Evolutionary conservation across 306 rosid species (phyloP), one percentile per base, ranked within the genome.

Genomic region (Prunus davidiana): DNA sequence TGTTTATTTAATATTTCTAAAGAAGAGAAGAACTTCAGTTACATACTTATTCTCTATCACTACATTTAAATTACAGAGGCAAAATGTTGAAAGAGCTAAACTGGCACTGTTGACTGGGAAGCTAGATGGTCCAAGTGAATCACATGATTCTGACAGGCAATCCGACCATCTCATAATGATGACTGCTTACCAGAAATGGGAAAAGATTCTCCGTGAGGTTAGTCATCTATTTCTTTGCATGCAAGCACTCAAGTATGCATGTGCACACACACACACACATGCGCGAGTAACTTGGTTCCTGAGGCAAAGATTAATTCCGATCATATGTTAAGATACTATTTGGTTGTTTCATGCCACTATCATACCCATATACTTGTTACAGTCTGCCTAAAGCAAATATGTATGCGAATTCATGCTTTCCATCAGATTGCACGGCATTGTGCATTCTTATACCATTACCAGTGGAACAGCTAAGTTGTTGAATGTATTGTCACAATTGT

Each of bases 81-180:
- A 94, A 88, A 91, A 86, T 91, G 91, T 90, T 76, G 96, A 91
- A 82, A 87, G 95, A 83, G 97, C 97, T 14, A 94, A 94, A 73
- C 76, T 84, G 67, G 79, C 81, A 30, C 80, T 94, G 79, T 69
- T 94, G 88, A 84, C 82, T 87, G 91, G 89, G 77, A 92, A 86
- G 77, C 79, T 67, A 72, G 89, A 85, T 69, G 91, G 90, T 71
- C 58, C 87, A 51, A 77, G 87, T 71, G 89, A 88, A 72, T 82
- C 86, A 73, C 79, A 76, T 69, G 88, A 89, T 76, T 67, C 71
- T 76, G 88, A 86, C 75, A 83, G 70, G 83, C 91, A 91, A 77
- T 94, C 98, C 22, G 98, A 94, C 76, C 98, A 94, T 83, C 79
- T 94, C 80, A 65, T 94, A 76, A 89, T 90, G 98, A 87, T 86